Percentiles rank a stretch among this genome's conserved stretches.
Conservation (phyloP, 257 asterid genomes). For the Fraxinus pennsylvanica region DNA sequence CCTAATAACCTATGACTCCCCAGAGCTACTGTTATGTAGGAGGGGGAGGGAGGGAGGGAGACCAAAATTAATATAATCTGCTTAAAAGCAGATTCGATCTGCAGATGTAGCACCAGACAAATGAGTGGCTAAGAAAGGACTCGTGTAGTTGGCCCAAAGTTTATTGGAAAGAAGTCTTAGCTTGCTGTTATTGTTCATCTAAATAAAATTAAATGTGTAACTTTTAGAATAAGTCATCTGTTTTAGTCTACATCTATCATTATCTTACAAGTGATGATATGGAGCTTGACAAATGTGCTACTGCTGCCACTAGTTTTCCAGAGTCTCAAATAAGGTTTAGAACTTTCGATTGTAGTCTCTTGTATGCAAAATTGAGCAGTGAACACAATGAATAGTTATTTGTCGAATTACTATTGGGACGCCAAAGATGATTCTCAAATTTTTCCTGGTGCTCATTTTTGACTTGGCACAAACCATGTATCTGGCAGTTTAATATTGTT, state of each 20-base stretch:
- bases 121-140: not conserved
- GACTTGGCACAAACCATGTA: not conserved
- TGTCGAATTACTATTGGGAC: not conserved
- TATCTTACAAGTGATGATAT: not conserved
- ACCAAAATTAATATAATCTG: not conserved
- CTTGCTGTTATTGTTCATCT: not conserved
- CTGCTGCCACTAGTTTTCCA: not conserved
- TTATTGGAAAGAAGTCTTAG: not conserved
- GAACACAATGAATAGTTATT: not conserved
- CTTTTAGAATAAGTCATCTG: not conserved
- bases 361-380: not conserved
- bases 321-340: not conserved
- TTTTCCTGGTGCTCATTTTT: not conserved
- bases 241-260: not conserved
- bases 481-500: not conserved
- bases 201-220: no score
- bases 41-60: no score
- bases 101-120: not conserved
- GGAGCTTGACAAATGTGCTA: not conserved
- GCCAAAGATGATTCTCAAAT: not conserved
- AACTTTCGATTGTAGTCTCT: not conserved
- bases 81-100: not conserved
- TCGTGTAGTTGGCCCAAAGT: not conserved
- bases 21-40: not conserved
- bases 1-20: not conserved